phyloP scores from a whole-genome alignment of 768 basidiomycete genomes.

The Dacryopinax primogenitus region DNA sequence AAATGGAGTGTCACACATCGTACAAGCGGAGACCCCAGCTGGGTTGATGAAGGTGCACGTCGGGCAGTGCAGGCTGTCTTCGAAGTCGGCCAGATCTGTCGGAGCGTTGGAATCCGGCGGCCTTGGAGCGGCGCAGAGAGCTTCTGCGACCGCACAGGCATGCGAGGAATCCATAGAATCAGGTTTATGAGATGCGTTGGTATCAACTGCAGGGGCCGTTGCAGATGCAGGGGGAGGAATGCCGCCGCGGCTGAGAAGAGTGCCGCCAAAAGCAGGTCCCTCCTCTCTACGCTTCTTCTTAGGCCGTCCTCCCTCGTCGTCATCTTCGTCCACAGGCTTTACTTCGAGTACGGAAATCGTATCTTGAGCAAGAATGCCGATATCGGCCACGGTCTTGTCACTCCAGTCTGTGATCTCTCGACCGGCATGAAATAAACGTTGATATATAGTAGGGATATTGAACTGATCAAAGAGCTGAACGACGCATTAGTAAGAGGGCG shows the following conservation, averaged over 20 bases:
- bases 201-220: not conserved
- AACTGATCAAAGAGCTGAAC: conserved; percentile 40
- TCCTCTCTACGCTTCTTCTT: conserved; percentile 41
- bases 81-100: not conserved
- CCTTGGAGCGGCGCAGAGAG: not conserved
- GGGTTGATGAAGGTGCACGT: conserved; percentile 50
- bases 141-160: not conserved
- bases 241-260: conserved; percentile 40
- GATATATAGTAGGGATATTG: conserved; percentile 61
- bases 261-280: conserved; percentile 60
- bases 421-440: conserved; percentile 51
- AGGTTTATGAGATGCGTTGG: not conserved
- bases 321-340: conserved; percentile 45
- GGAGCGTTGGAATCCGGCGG: not conserved
- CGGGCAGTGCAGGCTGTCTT: conserved; percentile 27
- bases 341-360: conserved; percentile 53
- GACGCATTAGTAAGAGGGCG: not conserved
- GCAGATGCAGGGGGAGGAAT: not conserved
- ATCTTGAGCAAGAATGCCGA: conserved; percentile 49
- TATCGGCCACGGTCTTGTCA: conserved; percentile 36
- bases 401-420: conserved; percentile 51
- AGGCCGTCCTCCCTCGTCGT: conserved; percentile 38
- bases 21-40: conserved; percentile 19
- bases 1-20: conserved; percentile 11
- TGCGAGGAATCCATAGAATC: not conserved